Evolutionary conservation across 2,329 filamentous ascomycete species (phyloP).

Genomic region (Colletotrichum sp.): DNA sequence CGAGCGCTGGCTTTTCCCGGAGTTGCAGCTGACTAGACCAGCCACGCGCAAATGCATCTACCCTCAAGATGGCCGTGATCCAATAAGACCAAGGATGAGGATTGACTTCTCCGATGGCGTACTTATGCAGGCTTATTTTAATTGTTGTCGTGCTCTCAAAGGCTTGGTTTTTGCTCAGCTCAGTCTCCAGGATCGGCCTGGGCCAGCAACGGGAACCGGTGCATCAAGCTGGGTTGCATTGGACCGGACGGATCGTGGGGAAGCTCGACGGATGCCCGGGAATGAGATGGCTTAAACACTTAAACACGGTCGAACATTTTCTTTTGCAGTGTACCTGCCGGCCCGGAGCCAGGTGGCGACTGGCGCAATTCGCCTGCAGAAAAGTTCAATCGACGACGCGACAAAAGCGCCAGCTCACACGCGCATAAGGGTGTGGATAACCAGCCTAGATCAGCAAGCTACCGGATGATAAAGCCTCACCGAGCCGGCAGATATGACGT

Average conservation of each 20-base stretch:
- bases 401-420: no score
- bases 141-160: neutral
- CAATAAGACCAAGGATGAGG: neutral
- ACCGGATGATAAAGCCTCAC: no score
- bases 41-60: neutral
- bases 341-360: neutral
- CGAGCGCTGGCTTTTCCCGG: neutral
- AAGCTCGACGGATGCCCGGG: neutral
- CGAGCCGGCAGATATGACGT: no score
- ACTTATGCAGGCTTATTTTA: neutral
- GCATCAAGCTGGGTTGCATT: neutral
- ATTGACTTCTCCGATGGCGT: neutral
- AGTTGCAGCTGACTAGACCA: neutral
- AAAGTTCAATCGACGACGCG: no score
- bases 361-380: no score
- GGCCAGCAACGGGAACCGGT: neutral
- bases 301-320: no score
- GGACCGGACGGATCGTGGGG: constrained; percentile 9
- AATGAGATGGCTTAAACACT: neutral
- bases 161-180: neutral
- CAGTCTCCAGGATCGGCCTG: neutral
- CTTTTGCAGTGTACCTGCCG: neutral
- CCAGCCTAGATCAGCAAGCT: no score
- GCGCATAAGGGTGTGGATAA: no score
- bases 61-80: neutral